A percentile compares a stretch with the other conserved stretches of the same genome.
phyloP scores from a whole-genome alignment of 192 early-diverging fungal species.

The Neocallimastix lanati region DNA sequence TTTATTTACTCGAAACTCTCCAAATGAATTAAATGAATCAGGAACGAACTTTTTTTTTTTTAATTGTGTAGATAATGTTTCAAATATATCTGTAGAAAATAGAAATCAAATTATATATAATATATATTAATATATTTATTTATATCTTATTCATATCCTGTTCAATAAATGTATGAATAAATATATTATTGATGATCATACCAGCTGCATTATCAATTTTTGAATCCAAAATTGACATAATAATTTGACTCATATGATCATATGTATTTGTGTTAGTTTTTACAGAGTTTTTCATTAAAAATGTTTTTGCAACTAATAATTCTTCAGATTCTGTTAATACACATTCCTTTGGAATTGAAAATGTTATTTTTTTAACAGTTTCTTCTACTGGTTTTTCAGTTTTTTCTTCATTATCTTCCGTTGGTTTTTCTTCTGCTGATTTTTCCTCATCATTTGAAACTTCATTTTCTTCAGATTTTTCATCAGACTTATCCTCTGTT shows the following conservation, averaged over 20 bases:
- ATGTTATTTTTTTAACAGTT: background rate
- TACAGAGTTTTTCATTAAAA: background rate
- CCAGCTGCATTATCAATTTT: background rate
- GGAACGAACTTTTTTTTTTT: conserved; percentile 1
- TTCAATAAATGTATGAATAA: too few species aligned
- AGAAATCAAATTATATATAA: too few species aligned
- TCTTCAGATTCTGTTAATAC: background rate
- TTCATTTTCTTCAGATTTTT: background rate
- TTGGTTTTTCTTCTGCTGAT: background rate
- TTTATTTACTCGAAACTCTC: conserved; percentile 2
- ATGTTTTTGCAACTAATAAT: background rate
- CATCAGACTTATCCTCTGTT: too few species aligned
- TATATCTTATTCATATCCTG: too few species aligned
- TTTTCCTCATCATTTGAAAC: background rate
- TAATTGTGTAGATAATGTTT: conserved; percentile 1
- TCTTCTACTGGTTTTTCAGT: background rate
- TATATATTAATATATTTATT: too few species aligned
- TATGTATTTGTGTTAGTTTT: background rate
- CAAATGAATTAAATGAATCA: background rate
- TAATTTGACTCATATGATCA: background rate
- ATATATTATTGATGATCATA: too few species aligned
- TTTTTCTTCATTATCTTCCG: background rate
- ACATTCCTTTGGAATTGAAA: background rate
- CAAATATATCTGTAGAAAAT: conserved; percentile 1
- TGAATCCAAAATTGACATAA: background rate